phyloP scores from a whole-genome alignment of 176 grass and related monocot genomes.

The Oryza coarctata region DNA sequence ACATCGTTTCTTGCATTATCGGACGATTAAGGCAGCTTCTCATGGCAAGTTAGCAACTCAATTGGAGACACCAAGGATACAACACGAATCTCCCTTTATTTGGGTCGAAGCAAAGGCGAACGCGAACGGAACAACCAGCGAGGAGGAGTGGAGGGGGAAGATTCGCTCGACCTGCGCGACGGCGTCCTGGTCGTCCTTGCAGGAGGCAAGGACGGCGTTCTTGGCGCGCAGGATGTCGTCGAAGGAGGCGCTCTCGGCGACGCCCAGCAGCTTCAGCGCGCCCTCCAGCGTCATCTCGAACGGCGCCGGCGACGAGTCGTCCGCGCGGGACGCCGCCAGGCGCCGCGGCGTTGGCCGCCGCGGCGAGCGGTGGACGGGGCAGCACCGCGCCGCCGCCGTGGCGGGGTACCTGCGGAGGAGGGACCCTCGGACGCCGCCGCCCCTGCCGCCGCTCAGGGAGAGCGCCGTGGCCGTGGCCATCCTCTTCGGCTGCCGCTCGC shows the following conservation, averaged over 20 bases:
- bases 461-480: constrained; percentile 73
- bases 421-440: constrained; percentile 12
- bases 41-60: background rate
- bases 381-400: constrained; percentile 26
- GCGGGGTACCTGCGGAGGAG: constrained; percentile 33
- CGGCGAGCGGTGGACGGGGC: constrained; percentile 24
- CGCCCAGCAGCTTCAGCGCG: constrained; percentile 83
- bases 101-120: background rate
- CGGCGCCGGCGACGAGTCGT: constrained; percentile 70
- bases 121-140: background rate
- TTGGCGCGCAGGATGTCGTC: constrained; percentile 96
- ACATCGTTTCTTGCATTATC: background rate
- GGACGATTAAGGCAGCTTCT: background rate
- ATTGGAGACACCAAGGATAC: background rate
- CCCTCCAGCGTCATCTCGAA: constrained; percentile 87
- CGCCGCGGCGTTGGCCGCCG: constrained; percentile 23
- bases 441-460: constrained; percentile 40
- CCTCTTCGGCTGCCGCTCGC: constrained; percentile 32
- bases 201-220: constrained; percentile 73
- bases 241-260: constrained; percentile 69
- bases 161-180: constrained; percentile 56
- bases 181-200: constrained; percentile 84
- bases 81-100: background rate
- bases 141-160: constrained; percentile 2
- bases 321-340: constrained; percentile 57